A percentile compares a stretch with the other conserved stretches of the same genome.
Evolutionary conservation across 805 yeast species (phyloP).

Genomic region (Pichia rugopelliculosa): DNA sequence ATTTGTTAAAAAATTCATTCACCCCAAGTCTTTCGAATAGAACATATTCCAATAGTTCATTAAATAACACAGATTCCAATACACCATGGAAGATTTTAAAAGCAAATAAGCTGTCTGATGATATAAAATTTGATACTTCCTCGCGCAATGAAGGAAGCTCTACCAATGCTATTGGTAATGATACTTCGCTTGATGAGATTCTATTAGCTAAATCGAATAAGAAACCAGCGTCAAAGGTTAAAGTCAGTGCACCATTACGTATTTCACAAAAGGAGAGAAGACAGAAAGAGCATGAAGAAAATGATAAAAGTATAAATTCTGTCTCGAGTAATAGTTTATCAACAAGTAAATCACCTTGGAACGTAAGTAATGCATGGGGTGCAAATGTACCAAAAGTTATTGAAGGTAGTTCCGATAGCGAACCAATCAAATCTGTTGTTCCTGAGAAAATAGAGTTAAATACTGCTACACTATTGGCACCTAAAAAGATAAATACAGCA

Average conservation of each 20-base stretch:
- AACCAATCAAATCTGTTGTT: not conserved
- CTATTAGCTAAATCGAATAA: not conserved
- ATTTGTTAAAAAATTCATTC: not conserved
- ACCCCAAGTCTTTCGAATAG: not conserved
- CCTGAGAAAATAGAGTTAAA: slow-evolving; percentile 1
- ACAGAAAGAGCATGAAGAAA: slow-evolving; percentile 7
- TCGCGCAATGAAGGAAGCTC: slow-evolving; percentile 1
- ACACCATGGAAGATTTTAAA: slow-evolving; percentile 2
- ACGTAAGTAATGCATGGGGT: slow-evolving; percentile 8
- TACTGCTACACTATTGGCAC: slow-evolving; percentile 35
- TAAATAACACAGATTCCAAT: not conserved
- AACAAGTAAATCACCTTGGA: slow-evolving; percentile 1
- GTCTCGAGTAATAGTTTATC: not conserved
- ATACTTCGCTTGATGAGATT: slow-evolving; percentile 4
- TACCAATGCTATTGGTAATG: not conserved
- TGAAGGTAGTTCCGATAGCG: not conserved
- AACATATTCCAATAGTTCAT: not conserved
- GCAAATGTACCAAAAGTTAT: slow-evolving; percentile 9
- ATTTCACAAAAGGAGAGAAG: slow-evolving; percentile 17
- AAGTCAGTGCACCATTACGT: slow-evolving; percentile 6
- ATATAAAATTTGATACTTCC: not conserved
- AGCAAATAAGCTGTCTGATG: not conserved
- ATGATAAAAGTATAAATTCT: not conserved
- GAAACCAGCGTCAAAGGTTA: slow-evolving; percentile 1
- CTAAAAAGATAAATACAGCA: slow-evolving; percentile 21